These are phyloP conservation scores for Castanea mollissima DNA, from an alignment of 306 rosid species.

Conservation along the genomic window DNA sequence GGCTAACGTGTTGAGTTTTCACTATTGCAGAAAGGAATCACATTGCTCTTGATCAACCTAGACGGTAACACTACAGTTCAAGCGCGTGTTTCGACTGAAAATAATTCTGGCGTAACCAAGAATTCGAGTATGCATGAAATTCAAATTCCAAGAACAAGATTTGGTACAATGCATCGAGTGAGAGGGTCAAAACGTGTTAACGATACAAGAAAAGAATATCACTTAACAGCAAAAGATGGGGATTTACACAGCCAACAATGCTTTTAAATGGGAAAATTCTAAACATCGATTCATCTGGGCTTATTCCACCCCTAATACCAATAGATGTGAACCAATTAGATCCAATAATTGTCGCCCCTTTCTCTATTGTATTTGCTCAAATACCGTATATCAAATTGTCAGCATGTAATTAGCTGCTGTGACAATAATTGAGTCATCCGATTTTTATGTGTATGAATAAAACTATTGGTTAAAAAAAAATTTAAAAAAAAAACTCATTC, in stretches of 20 bases:
- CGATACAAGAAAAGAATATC: slow-evolving; percentile 68
- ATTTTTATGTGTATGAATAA: too few relatives aligned
- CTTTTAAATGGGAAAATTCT: slow-evolving; percentile 72
- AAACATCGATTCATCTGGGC: slow-evolving; percentile 59
- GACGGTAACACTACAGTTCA: slow-evolving; percentile 50
- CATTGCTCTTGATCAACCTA: slow-evolving; percentile 68
- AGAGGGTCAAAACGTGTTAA: slow-evolving; percentile 1
- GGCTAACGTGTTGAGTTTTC: too few relatives aligned
- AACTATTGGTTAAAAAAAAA: too few relatives aligned
- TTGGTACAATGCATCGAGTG: too few relatives aligned
- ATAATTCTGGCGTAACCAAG: too few relatives aligned
- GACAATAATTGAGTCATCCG: too few relatives aligned
- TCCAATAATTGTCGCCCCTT: slow-evolving; percentile 65
- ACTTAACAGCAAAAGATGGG: slow-evolving; percentile 61
- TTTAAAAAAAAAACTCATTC: too few relatives aligned
- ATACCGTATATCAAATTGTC: slow-evolving; percentile 56
- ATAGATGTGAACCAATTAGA: slow-evolving; percentile 43
- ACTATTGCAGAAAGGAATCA: slow-evolving; percentile 66
- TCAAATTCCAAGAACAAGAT: too few relatives aligned
- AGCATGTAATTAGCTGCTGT: slow-evolving; percentile 54
- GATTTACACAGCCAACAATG: slow-evolving; percentile 72
- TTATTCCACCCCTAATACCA: slow-evolving; percentile 69
- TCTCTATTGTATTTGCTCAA: slow-evolving; percentile 82
- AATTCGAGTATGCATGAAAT: too few relatives aligned
- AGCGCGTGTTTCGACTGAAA: not conserved